These are phyloP conservation scores for Metschnikowia matae DNA, from an alignment of 805 yeast genomes.

Conservation along the genomic window DNA sequence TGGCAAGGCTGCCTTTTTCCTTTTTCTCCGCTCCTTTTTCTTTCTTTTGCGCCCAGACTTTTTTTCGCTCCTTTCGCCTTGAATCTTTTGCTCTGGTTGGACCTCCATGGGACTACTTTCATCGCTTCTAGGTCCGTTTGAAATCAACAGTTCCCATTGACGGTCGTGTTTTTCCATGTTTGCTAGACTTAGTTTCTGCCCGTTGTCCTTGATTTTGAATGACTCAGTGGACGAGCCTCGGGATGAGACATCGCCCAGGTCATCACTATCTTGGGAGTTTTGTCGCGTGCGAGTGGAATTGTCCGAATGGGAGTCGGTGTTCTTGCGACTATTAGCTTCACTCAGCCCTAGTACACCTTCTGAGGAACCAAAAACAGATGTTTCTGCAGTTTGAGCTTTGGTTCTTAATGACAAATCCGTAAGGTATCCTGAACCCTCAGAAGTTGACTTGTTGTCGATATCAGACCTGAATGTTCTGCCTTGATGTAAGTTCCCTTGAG, in stretches of 20 bases:
- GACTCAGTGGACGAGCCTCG: slow-evolving; percentile 1
- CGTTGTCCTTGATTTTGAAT: slow-evolving; percentile 1
- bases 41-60: background rate
- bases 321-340: slow-evolving; percentile 8
- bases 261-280: slow-evolving; percentile 1
- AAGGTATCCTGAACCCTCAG: slow-evolving; percentile 13
- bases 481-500: background rate
- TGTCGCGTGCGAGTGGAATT: background rate
- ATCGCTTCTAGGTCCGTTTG: background rate
- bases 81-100: background rate
- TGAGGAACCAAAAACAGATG: slow-evolving; percentile 10
- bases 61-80: slow-evolving; percentile 1
- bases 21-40: slow-evolving; percentile 2
- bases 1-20: slow-evolving; percentile 9
- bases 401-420: slow-evolving; percentile 15
- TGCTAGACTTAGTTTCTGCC: slow-evolving; percentile 15
- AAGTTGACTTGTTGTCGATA: slow-evolving; percentile 9
- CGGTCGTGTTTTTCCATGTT: slow-evolving; percentile 20
- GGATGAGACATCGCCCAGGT: background rate
- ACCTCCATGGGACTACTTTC: background rate
- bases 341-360: slow-evolving; percentile 6
- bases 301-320: background rate
- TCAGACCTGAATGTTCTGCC: slow-evolving; percentile 12
- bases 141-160: slow-evolving; percentile 13
- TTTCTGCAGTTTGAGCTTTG: slow-evolving; percentile 10